A percentile compares a stretch with the other conserved stretches of the same genome.
Evolutionary conservation across 2,329 filamentous ascomycete species (phyloP).

Genomic region (Beauveria australis): DNA sequence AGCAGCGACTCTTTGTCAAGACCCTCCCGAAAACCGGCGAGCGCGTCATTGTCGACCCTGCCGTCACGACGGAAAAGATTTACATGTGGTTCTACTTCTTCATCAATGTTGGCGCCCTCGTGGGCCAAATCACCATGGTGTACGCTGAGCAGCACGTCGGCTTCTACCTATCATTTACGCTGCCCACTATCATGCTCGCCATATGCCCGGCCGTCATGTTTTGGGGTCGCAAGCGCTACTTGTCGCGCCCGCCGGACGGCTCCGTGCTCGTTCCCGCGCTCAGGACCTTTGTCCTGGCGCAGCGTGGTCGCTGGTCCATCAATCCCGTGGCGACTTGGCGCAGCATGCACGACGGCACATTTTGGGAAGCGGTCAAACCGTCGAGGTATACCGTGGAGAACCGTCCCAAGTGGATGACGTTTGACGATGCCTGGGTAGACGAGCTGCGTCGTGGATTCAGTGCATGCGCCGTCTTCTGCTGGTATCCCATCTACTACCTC

Average conservation of each 20-base stretch:
- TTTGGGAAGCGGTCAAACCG: slow-evolving; percentile 66
- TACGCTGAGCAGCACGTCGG: slow-evolving; percentile 69
- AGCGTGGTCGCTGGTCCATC: slow-evolving; percentile 60
- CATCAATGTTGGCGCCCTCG: slow-evolving; percentile 62
- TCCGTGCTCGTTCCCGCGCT: slow-evolving; percentile 60
- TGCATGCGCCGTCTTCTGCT: slow-evolving; percentile 62
- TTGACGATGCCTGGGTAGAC: slow-evolving; percentile 73
- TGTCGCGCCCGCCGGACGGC: slow-evolving; percentile 50
- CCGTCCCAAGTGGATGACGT: slow-evolving; percentile 64
- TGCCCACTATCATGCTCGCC: slow-evolving; percentile 59
- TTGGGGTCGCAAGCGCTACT: slow-evolving; percentile 51
- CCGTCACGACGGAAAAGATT: slow-evolving; percentile 52
- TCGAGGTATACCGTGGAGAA: slow-evolving; percentile 45
- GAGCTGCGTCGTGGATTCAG: slow-evolving; percentile 61
- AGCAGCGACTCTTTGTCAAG: slow-evolving; percentile 45
- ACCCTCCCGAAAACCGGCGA: slow-evolving; percentile 44
- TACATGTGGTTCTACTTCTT: slow-evolving; percentile 65
- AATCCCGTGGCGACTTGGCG: slow-evolving; percentile 55
- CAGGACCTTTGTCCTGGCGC: slow-evolving; percentile 51
- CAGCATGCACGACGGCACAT: slow-evolving; percentile 45
- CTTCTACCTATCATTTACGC: slow-evolving; percentile 62
- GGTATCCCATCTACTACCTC: slow-evolving; percentile 56
- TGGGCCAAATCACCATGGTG: slow-evolving; percentile 57
- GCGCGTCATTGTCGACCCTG: slow-evolving; percentile 57
- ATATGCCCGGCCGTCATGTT: slow-evolving; percentile 55